Percentiles rank a stretch among this genome's conserved stretches.
These are phyloP conservation scores for Aspergillus panamensis DNA, from an alignment of 495 filamentous ascomycete species.

Conservation along the genomic window DNA sequence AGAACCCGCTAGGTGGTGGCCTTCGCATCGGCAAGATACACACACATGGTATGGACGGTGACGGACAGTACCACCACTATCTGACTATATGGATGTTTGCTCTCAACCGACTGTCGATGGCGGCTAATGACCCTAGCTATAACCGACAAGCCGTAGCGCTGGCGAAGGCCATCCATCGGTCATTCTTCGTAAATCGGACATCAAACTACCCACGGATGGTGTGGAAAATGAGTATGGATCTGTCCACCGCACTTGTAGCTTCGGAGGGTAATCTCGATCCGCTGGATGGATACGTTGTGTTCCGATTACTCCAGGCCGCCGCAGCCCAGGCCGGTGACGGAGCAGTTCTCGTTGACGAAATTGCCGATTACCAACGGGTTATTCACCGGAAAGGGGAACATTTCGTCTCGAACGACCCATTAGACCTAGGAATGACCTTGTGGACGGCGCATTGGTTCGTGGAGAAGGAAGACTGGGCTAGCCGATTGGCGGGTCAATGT, in stretches of 20 bases:
- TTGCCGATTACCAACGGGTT: constrained; percentile 56
- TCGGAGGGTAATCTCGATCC: constrained; percentile 62
- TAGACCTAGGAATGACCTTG: constrained; percentile 64
- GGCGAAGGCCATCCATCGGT: constrained; percentile 56
- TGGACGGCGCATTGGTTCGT: constrained; percentile 60
- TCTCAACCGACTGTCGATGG: constrained; percentile 55
- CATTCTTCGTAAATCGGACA: constrained; percentile 46
- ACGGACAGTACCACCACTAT: constrained; percentile 69
- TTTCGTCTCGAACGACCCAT: constrained; percentile 49
- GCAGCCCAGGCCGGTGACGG: constrained; percentile 30
- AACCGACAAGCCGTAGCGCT: constrained; percentile 56
- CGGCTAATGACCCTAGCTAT: constrained; percentile 46
- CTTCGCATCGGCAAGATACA: constrained; percentile 61
- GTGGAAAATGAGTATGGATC: constrained; percentile 60
- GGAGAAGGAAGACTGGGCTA: constrained; percentile 52
- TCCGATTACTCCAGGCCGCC: constrained; percentile 49
- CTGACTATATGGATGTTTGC: constrained; percentile 71
- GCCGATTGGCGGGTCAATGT: constrained; percentile 39
- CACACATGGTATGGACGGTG: constrained; percentile 50
- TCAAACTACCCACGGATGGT: constrained; percentile 47
- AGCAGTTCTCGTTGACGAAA: constrained; percentile 46
- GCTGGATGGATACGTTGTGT: constrained; percentile 57
- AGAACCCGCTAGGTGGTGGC: constrained; percentile 55
- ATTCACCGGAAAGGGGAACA: constrained; percentile 48
- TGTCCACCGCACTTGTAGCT: constrained; percentile 47